Percentiles rank a stretch among this genome's conserved stretches.
Conservation (phyloP, 2,329 filamentous ascomycete genomes). For the Penicillium crustosum region DNA sequence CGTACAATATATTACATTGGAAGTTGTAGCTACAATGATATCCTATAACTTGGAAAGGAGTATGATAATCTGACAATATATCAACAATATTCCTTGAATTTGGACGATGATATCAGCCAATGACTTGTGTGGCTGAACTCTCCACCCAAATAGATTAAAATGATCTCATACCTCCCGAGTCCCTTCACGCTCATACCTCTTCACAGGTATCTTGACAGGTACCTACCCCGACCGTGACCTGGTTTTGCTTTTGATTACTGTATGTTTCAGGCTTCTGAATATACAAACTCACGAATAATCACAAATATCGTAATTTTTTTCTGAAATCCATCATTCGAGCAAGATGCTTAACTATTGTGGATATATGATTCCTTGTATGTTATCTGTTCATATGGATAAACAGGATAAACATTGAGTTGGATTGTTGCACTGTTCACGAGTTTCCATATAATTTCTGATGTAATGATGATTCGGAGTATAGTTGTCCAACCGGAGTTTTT, state of each 20-base stretch:
- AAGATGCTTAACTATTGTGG: neutral
- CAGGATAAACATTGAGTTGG: neutral
- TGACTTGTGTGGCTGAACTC: slow-evolving; percentile 28
- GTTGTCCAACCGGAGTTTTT: slow-evolving; percentile 5
- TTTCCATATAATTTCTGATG: slow-evolving; percentile 17
- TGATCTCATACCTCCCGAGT: slow-evolving; percentile 24
- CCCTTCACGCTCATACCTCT: slow-evolving; percentile 2
- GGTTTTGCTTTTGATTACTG: neutral
- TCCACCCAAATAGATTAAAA: slow-evolving; percentile 31
- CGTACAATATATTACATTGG: neutral
- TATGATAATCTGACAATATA: neutral
- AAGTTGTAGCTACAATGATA: neutral
- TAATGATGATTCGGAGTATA: slow-evolving; percentile 21
- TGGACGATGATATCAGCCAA: slow-evolving; percentile 4
- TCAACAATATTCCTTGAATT: neutral
- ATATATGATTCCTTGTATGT: neutral
- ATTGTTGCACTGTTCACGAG: slow-evolving; percentile 13
- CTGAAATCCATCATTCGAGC: neutral
- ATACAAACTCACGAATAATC: neutral
- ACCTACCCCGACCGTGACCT: neutral
- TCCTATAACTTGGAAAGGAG: neutral
- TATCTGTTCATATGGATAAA: neutral
- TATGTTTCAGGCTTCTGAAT: fast-evolving
- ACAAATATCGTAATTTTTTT: neutral
- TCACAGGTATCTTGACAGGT: neutral